Conservation (phyloP, 805 yeast species). For the Candida pseudofarinosa region DNA sequence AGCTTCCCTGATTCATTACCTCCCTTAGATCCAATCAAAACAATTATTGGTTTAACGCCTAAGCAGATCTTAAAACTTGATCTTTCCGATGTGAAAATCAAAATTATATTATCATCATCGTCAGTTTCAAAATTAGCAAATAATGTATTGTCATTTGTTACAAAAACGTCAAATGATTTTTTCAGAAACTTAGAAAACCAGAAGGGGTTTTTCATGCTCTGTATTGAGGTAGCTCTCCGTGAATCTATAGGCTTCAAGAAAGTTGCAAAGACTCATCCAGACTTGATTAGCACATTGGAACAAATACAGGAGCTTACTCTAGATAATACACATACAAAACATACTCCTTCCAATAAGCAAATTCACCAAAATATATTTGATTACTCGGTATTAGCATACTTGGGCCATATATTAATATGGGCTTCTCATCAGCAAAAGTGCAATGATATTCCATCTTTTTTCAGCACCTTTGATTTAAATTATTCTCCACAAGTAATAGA, state of each 20-base stretch:
- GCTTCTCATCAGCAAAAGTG: slow-evolving; percentile 22
- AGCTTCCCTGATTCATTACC: slow-evolving; percentile 26
- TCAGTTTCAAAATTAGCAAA: slow-evolving; percentile 25
- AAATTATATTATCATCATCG: slow-evolving; percentile 31
- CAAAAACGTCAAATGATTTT: slow-evolving; percentile 19
- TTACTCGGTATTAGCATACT: slow-evolving; percentile 32
- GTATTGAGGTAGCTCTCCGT: slow-evolving; percentile 31
- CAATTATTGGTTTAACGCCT: slow-evolving; percentile 35
- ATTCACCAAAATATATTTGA: slow-evolving; percentile 34
- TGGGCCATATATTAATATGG: slow-evolving; percentile 39
- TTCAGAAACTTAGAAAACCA: slow-evolving; percentile 18
- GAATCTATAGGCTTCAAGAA: slow-evolving; percentile 33
- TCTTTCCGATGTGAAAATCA: slow-evolving; percentile 33
- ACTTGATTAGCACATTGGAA: slow-evolving; percentile 25
- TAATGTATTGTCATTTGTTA: slow-evolving; percentile 22
- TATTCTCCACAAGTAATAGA: slow-evolving; percentile 13
- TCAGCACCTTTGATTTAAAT: slow-evolving; percentile 16
- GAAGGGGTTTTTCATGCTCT: slow-evolving; percentile 23
- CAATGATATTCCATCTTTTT: slow-evolving; percentile 8
- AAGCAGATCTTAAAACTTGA: slow-evolving; percentile 29
- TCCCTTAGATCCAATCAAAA: slow-evolving; percentile 28
- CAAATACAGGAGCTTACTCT: slow-evolving; percentile 28
- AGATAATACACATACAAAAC: slow-evolving; percentile 27
- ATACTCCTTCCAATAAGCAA: slow-evolving; percentile 30
- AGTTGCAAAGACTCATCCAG: slow-evolving; percentile 19